Percentiles rank a stretch among this genome's conserved stretches.
phyloP scores from a whole-genome alignment of 345 rosid species.

The Salix arbutifolia region DNA sequence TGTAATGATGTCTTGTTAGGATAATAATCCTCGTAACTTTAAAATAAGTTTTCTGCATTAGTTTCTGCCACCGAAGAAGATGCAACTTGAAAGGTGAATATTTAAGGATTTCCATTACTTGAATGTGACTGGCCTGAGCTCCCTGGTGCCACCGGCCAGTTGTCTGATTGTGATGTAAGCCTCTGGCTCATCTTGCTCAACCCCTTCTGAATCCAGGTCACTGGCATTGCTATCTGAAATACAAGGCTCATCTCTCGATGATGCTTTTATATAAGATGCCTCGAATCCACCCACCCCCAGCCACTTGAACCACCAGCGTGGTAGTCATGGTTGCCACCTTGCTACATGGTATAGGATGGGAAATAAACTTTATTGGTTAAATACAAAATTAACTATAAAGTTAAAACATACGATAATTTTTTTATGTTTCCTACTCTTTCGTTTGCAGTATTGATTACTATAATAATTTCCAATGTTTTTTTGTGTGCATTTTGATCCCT shows the following conservation, averaged over 20 bases:
- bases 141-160: slow-evolving; percentile 77
- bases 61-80: neutral
- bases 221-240: slow-evolving; percentile 89
- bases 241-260: slow-evolving; percentile 85
- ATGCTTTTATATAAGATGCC: slow-evolving; percentile 54
- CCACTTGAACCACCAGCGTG: slow-evolving; percentile 45
- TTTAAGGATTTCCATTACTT: slow-evolving; percentile 39
- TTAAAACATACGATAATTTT: too few species aligned
- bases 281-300: slow-evolving; percentile 42
- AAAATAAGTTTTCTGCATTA: neutral
- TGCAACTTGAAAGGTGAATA: neutral
- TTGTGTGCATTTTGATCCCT: too few species aligned
- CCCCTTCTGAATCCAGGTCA: slow-evolving; percentile 85
- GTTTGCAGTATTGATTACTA: too few species aligned
- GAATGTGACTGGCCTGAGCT: slow-evolving; percentile 95
- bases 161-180: slow-evolving; percentile 91
- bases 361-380: slow-evolving; percentile 35
- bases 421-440: too few species aligned
- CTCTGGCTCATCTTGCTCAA: slow-evolving; percentile 88
- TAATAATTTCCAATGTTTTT: too few species aligned
- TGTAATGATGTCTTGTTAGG: too few species aligned
- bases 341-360: slow-evolving; percentile 75
- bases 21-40: too few species aligned
- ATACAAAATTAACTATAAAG: too few species aligned
- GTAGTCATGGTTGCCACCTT: slow-evolving; percentile 39